Evolutionary conservation across 192 early-diverging fungal species (phyloP).

Genomic region (Umbelopsis sp.): DNA sequence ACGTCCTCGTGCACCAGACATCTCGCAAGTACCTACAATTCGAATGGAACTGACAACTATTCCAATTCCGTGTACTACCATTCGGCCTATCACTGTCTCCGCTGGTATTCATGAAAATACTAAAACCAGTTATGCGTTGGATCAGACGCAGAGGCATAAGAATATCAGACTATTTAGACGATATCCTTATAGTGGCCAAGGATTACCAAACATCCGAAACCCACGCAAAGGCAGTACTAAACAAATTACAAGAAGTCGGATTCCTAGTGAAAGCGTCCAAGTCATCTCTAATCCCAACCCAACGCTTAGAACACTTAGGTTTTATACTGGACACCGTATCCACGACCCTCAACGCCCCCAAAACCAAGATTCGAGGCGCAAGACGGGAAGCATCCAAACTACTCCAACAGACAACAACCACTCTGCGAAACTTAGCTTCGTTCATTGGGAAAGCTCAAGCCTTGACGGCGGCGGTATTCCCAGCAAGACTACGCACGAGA

Average conservation of each 20-base stretch:
- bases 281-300: background rate
- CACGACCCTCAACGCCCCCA: background rate
- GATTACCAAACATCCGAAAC: background rate
- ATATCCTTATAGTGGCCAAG: background rate
- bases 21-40: conserved; percentile 31
- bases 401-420: background rate
- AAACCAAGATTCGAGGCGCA: background rate
- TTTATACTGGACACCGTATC: background rate
- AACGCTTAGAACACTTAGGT: background rate
- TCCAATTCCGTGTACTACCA: conserved; percentile 35
- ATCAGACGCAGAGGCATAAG: background rate
- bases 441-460: background rate
- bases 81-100: conserved; percentile 39
- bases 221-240: background rate
- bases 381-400: background rate
- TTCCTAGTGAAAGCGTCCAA: background rate
- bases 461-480: background rate
- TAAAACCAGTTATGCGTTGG: background rate
- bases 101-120: conserved; percentile 35
- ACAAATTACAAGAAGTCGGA: background rate
- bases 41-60: conserved; percentile 23
- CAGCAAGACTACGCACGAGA: too few species aligned
- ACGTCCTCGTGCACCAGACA: background rate
- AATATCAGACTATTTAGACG: background rate
- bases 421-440: background rate